Evolutionary conservation across 108 stramenopile species (phyloP).

Genomic region (Conticribra guillardii): DNA sequence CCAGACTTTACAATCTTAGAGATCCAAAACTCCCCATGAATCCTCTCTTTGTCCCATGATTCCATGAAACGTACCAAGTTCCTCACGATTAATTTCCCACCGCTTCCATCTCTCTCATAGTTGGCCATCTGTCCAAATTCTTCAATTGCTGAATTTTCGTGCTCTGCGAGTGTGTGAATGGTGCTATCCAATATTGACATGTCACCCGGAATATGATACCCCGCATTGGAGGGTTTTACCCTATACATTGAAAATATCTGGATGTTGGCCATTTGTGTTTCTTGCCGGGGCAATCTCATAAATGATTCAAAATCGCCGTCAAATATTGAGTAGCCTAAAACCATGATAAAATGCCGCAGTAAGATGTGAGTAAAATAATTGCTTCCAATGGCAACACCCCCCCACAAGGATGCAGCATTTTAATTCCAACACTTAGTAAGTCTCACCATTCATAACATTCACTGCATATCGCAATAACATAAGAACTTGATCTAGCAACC

Average conservation of each 20-base stretch:
- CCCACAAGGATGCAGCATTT: no score
- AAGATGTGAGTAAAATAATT: neutral
- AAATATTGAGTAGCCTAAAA: conserved; percentile 5
- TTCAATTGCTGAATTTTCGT: conserved; percentile 1
- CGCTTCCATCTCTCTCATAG: conserved; percentile 18
- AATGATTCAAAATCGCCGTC: conserved; percentile 12
- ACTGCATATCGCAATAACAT: conserved; percentile 21
- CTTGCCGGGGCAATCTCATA: conserved; percentile 6
- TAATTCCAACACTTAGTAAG: no score
- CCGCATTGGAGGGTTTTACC: conserved; percentile 21
- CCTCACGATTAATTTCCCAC: conserved; percentile 14
- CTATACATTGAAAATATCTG: conserved; percentile 10
- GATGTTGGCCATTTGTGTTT: conserved; percentile 7
- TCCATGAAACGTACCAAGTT: conserved; percentile 21
- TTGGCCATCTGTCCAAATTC: conserved; percentile 15
- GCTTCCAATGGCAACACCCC: no score
- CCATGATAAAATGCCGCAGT: neutral
- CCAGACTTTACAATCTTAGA: conserved; percentile 12
- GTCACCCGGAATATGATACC: neutral
- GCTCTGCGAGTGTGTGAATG: conserved; percentile 3
- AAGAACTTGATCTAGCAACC: conserved; percentile 24
- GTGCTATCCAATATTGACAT: conserved; percentile 18
- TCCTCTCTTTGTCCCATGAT: conserved; percentile 24
- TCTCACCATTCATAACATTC: neutral
- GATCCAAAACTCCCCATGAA: conserved; percentile 27